phyloP scores from a whole-genome alignment of 106 monocot species.

The Xerophyta viscosa region DNA sequence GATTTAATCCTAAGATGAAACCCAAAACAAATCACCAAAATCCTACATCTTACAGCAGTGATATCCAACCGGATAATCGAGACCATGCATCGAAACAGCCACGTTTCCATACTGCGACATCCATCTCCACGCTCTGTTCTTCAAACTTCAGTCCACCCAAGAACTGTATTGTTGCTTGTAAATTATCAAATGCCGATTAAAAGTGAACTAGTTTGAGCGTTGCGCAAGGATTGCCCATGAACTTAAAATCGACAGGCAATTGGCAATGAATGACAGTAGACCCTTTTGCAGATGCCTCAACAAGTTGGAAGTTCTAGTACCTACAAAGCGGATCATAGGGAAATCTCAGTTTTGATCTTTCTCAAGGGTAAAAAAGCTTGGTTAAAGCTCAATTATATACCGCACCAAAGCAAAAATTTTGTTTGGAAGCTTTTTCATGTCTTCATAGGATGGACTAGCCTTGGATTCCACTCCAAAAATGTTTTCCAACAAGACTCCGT shows the following conservation, averaged over 20 bases:
- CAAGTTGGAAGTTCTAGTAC: conserved; percentile 57
- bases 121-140: conserved; percentile 46
- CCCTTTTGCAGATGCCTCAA: conserved; percentile 59
- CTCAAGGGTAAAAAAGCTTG: too few species aligned
- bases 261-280: conserved; percentile 43
- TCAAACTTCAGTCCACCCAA: conserved; percentile 59
- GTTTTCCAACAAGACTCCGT: conserved; percentile 45
- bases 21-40: too few species aligned
- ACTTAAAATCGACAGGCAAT: too few species aligned
- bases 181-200: too few species aligned
- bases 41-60: too few species aligned
- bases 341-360: too few species aligned
- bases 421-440: conserved; percentile 60
- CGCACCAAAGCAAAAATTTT: conserved; percentile 74
- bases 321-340: conserved; percentile 26
- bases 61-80: too few species aligned
- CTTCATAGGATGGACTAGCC: conserved; percentile 37
- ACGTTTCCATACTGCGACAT: conserved; percentile 14
- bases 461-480: conserved; percentile 47
- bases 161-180: conserved; percentile 49
- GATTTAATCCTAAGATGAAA: too few species aligned
- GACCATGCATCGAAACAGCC: too few species aligned
- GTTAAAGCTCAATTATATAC: conserved; percentile 21
- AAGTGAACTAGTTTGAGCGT: too few species aligned
- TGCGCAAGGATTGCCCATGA: too few species aligned